These are phyloP conservation scores for Zymoseptoria crescenta DNA, from an alignment of 2,329 filamentous ascomycete genomes.

Conservation along the genomic window DNA sequence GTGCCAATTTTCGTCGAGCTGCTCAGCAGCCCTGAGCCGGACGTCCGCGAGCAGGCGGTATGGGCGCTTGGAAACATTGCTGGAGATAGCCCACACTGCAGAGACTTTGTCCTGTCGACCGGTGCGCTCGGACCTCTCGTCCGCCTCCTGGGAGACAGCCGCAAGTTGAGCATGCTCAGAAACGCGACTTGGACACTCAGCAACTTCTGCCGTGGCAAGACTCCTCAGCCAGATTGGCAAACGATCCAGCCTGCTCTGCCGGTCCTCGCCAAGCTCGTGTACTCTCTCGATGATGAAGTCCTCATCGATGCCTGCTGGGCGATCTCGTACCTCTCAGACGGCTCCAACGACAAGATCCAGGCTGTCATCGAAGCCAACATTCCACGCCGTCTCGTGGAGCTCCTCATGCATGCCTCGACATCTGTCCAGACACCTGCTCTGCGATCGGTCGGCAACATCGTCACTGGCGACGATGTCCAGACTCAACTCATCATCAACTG, in stretches of 20 bases:
- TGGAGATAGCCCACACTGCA: slow-evolving; percentile 93
- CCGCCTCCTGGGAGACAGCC: slow-evolving; percentile 85
- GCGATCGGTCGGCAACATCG: slow-evolving; percentile 95
- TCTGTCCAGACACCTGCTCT: slow-evolving; percentile 97
- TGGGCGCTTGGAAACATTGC: slow-evolving; percentile 99
- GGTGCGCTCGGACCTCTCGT: slow-evolving; percentile 88
- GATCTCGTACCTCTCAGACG: slow-evolving; percentile 96
- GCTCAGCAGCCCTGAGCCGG: slow-evolving; percentile 87
- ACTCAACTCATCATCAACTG: slow-evolving; percentile 99
- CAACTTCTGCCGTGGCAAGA: slow-evolving; percentile 99
- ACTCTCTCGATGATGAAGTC: slow-evolving; percentile 96
- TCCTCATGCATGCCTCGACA: slow-evolving; percentile 96
- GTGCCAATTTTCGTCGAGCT: slow-evolving; percentile 98
- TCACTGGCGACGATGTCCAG: slow-evolving; percentile 96
- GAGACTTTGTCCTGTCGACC: slow-evolving; percentile 88
- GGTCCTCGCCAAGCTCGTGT: slow-evolving; percentile 92
- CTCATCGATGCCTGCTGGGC: slow-evolving; percentile 99
- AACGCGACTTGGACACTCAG: slow-evolving; percentile 99
- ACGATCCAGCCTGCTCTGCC: slow-evolving; percentile 92
- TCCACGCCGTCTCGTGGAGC: slow-evolving; percentile 87
- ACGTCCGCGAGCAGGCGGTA: slow-evolving; percentile 95
- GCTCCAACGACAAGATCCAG: slow-evolving; percentile 98
- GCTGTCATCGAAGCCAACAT: slow-evolving; percentile 98
- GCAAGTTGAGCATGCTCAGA: slow-evolving; percentile 97
- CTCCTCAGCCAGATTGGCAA: slow-evolving; percentile 94